phyloP scores from a whole-genome alignment of 2,329 filamentous ascomycete genomes.

The Pseudogymnoascus sp. region DNA sequence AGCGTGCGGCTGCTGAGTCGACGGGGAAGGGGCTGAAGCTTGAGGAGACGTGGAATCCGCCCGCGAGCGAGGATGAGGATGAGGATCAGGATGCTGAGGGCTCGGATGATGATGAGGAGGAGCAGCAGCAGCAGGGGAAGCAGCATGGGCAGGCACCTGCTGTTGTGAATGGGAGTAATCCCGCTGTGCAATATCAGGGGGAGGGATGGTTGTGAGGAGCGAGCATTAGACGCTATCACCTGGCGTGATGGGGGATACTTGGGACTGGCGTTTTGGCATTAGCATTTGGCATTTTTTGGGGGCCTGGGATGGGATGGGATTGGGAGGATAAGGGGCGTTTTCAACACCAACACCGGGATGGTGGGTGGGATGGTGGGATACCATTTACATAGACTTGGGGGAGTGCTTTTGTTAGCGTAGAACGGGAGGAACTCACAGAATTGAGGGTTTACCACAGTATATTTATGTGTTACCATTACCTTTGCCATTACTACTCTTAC shows the following conservation, averaged over 20 bases:
- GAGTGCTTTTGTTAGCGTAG: not conserved
- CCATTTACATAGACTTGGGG: not conserved
- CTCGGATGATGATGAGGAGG: constrained; percentile 23
- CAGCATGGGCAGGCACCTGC: not conserved
- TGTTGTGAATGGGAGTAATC: not conserved
- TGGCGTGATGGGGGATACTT: not conserved
- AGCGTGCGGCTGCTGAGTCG: constrained; percentile 37
- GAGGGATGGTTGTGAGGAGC: not conserved
- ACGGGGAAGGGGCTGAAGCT: constrained; percentile 70
- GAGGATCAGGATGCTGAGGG: constrained; percentile 35
- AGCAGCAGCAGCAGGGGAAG: not conserved
- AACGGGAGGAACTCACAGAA: not conserved
- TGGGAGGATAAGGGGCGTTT: not conserved
- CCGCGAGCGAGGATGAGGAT: constrained; percentile 51
- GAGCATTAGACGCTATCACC: not conserved
- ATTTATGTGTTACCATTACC: not conserved
- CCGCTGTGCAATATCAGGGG: not conserved
- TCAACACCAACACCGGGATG: not conserved
- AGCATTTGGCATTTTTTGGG: not conserved
- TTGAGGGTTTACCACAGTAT: not conserved
- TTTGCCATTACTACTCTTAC: not conserved
- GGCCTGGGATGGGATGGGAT: not conserved
- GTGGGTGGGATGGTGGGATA: not conserved
- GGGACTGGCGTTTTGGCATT: not conserved
- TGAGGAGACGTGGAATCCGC: constrained; percentile 72